These are phyloP conservation scores for Smittium mucronatum DNA, from an alignment of 371 early-diverging fungal genomes.

Conservation along the genomic window DNA sequence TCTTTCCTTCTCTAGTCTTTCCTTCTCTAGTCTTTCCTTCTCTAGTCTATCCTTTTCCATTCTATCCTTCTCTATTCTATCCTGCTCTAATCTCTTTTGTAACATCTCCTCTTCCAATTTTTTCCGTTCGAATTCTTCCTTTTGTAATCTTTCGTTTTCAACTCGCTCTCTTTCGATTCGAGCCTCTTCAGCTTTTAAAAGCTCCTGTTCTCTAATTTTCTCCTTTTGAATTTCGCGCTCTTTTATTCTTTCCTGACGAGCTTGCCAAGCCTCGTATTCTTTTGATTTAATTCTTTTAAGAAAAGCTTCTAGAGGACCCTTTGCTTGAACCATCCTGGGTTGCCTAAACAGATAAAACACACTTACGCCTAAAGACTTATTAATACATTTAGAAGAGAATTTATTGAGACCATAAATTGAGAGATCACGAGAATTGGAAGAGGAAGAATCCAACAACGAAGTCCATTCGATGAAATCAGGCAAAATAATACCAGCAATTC, in stretches of 20 bases:
- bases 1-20: not conserved
- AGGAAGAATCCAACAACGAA: not conserved
- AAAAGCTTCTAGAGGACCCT: not conserved
- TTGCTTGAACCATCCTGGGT: not conserved
- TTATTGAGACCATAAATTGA: not conserved
- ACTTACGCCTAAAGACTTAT: not conserved
- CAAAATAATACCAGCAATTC: not conserved
- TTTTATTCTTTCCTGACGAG: not conserved
- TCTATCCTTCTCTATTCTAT: not conserved
- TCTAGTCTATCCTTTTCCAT: not conserved
- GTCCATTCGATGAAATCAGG: not conserved
- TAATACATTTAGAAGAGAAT: not conserved
- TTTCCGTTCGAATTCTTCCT: not conserved
- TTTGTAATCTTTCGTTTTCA: not conserved
- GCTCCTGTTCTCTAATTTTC: not conserved
- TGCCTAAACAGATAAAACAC: not conserved
- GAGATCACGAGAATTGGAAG: not conserved
- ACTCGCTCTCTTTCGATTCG: not conserved
- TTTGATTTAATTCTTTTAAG: not conserved
- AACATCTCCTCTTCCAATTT: not conserved
- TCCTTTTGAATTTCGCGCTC: not conserved
- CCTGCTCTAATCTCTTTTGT: not conserved
- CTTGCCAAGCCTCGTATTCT: conserved; percentile 2
- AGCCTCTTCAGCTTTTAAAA: not conserved
- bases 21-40: not conserved